Evolutionary conservation across 768 basidiomycete genomes (phyloP).

Genomic region (Coprinopsis strossmayeri): DNA sequence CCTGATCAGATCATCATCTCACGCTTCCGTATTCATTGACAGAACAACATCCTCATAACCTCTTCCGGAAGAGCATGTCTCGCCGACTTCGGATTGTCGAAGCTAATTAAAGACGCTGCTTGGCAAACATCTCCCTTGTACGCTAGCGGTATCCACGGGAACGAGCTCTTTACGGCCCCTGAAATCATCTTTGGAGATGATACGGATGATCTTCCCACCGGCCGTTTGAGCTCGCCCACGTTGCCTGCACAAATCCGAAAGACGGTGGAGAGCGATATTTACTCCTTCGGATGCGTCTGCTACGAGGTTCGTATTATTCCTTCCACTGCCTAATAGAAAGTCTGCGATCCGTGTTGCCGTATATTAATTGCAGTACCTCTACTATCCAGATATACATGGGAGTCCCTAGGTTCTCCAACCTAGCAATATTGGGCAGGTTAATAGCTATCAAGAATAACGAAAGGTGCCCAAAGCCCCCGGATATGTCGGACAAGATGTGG

Average conservation of each 20-base stretch:
- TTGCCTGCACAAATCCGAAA: neutral
- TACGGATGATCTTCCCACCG: too few species aligned
- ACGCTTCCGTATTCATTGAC: too few species aligned
- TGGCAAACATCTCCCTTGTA: neutral
- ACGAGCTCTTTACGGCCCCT: neutral
- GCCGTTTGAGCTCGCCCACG: neutral
- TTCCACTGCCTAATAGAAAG: neutral
- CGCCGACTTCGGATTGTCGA: conserved; percentile 13
- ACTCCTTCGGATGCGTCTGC: neutral
- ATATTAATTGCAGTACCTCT: neutral
- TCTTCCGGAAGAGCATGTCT: conserved; percentile 9
- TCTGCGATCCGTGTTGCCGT: neutral
- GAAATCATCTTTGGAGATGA: neutral
- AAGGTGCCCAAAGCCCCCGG: neutral
- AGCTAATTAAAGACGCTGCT: neutral
- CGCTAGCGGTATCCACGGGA: neutral
- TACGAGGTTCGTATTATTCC: neutral
- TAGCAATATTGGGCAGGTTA: neutral
- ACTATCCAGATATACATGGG: neutral
- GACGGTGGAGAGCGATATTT: neutral
- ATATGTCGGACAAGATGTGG: neutral
- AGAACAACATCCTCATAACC: conserved; percentile 12
- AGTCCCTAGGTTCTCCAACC: neutral
- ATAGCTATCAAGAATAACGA: neutral
- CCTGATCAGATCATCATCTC: neutral